Conservation (phyloP, 2,329 filamentous ascomycete species). For the Alternaria panax region DNA sequence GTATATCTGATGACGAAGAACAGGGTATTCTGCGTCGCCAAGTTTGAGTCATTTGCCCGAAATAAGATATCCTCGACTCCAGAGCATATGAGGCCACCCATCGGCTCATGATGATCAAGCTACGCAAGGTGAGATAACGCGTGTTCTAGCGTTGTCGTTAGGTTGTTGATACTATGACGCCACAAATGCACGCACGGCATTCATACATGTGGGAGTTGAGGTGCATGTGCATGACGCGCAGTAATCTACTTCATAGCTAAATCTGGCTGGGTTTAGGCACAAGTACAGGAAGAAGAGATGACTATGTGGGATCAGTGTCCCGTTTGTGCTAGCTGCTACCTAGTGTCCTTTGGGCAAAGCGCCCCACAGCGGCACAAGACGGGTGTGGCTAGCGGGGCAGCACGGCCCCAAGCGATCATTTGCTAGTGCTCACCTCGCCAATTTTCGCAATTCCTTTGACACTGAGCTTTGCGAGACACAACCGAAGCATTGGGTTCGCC, state of each 20-base stretch:
- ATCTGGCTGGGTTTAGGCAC: rapidly evolving
- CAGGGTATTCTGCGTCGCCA: neutral
- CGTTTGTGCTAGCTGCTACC: neutral
- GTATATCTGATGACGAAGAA: neutral
- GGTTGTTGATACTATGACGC: neutral
- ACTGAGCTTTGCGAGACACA: conserved; percentile 5
- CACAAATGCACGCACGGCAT: neutral
- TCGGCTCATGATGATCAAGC: neutral
- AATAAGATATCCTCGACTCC: neutral
- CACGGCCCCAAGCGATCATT: neutral
- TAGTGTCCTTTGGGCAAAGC: neutral
- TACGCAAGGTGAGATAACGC: neutral
- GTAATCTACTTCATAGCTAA: neutral
- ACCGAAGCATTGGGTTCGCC: conserved; percentile 1
- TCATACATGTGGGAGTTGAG: neutral
- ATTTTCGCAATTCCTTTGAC: conserved; percentile 2
- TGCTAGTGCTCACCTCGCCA: neutral
- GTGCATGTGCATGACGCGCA: neutral
- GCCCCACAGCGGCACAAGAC: neutral
- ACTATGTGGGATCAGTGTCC: neutral
- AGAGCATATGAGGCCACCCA: neutral
- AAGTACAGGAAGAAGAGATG: neutral
- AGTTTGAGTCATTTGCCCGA: neutral
- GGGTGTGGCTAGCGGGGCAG: neutral
- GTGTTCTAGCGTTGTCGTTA: too few relatives aligned